A percentile compares a stretch with the other conserved stretches of the same genome.
phyloP scores from a whole-genome alignment of 176 grass and related monocot genomes.

The Sorghum bicolor region Sorghum_bicolor_NCBIv3 NC_012877.2:2434001-2434500 shows the following conservation, averaged over 20 bases:
- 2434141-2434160: background rate
- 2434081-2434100: accelerated
- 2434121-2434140: background rate
- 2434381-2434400: too few species aligned
- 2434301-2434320: accelerated
- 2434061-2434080: accelerated
- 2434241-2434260: background rate
- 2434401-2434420: too few species aligned
- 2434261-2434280: background rate
- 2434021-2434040: background rate
- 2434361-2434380: too few species aligned
- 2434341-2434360: too few species aligned
- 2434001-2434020: too few species aligned
- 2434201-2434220: background rate
- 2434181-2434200: background rate
- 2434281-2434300: too few species aligned
- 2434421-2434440: too few species aligned
- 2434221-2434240: accelerated
- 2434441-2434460: background rate
- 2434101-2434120: background rate
- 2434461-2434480: background rate
- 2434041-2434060: background rate
- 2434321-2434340: too few species aligned
- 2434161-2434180: background rate
- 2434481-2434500: background rate